These are phyloP conservation scores for Candolleomyces eurysporus DNA, from an alignment of 768 basidiomycete genomes.

Conservation along the genomic window DNA sequence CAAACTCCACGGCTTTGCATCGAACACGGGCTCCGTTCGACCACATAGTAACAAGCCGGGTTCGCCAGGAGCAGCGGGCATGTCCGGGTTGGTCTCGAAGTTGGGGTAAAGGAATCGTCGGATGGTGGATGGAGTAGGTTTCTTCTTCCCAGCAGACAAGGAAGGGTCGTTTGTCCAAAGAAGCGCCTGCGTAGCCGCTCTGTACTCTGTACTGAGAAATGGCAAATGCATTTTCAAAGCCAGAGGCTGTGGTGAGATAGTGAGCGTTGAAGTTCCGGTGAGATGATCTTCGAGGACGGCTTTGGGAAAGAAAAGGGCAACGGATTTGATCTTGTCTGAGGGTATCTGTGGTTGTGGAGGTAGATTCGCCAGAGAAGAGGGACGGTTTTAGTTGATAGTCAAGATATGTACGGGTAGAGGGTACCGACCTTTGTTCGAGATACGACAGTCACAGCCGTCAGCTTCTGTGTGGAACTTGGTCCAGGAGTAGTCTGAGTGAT, in stretches of 20 bases:
- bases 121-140: neutral
- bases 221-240: neutral
- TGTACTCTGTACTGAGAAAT: neutral
- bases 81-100: slow-evolving; percentile 5
- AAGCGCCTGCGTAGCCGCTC: neutral
- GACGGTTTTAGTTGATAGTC: neutral
- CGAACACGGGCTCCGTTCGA: neutral
- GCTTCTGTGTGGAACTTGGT: no score
- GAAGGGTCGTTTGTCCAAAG: neutral
- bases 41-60: slow-evolving; percentile 4
- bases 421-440: no score
- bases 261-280: neutral
- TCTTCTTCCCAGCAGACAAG: neutral
- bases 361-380: neutral
- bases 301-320: neutral
- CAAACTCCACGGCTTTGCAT: neutral
- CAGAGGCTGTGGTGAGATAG: neutral
- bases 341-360: neutral
- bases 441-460: no score
- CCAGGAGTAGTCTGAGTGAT: no score
- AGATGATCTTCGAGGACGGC: neutral
- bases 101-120: neutral
- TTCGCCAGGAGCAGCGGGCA: slow-evolving; percentile 8
- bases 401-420: no score
- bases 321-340: neutral